Conservation (phyloP, 2,329 filamentous ascomycete genomes). For the Colletotrichum costaricense region DNA sequence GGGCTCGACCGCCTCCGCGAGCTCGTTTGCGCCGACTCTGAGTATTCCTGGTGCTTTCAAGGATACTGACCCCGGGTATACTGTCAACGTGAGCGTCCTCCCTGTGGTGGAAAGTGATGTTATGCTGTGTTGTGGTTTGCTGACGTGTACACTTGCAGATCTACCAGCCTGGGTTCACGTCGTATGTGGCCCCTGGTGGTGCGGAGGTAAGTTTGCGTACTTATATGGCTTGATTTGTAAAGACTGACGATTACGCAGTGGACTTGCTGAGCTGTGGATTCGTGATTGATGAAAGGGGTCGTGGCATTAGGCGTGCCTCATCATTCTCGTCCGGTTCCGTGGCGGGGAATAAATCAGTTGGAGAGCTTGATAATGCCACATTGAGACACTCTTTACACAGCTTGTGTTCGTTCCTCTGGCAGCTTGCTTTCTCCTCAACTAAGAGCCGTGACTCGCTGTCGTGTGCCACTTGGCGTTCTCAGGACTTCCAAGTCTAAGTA, state of each 20-base stretch:
- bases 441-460: neutral
- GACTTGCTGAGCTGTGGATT: neutral
- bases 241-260: neutral
- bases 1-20: slow-evolving; percentile 47
- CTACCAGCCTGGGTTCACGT: slow-evolving; percentile 23
- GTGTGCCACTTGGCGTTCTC: neutral
- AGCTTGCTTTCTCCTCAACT: neutral
- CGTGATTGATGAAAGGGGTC: neutral
- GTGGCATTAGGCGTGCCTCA: neutral
- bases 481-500: neutral
- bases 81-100: slow-evolving; percentile 51
- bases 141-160: slow-evolving; percentile 4
- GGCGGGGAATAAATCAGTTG: neutral
- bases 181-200: slow-evolving; percentile 25
- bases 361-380: neutral
- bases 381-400: neutral
- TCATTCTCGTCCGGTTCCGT: neutral
- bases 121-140: neutral
- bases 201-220: slow-evolving; percentile 13
- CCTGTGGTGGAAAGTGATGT: too few species aligned
- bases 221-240: neutral
- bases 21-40: slow-evolving; percentile 45
- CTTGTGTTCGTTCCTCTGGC: neutral
- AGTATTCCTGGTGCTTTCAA: slow-evolving; percentile 56
- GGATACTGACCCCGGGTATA: slow-evolving; percentile 56